These are phyloP conservation scores for Xylaria sp. DNA, from an alignment of 2,329 filamentous ascomycete species.

Conservation along the genomic window DNA sequence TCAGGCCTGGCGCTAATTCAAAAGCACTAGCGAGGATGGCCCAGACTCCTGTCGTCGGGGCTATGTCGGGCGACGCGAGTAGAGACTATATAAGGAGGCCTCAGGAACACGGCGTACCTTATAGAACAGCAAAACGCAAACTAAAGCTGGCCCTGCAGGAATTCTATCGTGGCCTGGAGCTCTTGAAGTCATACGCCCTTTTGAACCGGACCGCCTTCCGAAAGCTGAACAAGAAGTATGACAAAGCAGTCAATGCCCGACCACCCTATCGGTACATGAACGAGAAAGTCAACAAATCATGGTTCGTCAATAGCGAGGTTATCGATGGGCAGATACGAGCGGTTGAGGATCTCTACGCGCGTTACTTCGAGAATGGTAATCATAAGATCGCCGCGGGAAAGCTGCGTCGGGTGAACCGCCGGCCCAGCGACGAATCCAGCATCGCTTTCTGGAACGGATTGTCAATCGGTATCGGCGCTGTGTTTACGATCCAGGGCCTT, in stretches of 20 bases:
- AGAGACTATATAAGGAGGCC: slow-evolving; percentile 60
- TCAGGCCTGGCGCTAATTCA: slow-evolving; percentile 65
- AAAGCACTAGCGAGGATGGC: slow-evolving; percentile 63
- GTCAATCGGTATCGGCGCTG: slow-evolving; percentile 69
- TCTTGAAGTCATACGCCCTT: slow-evolving; percentile 88
- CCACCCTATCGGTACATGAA: slow-evolving; percentile 83
- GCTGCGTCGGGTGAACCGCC: slow-evolving; percentile 73
- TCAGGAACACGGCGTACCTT: slow-evolving; percentile 69
- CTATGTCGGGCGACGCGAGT: slow-evolving; percentile 40
- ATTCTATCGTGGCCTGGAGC: slow-evolving; percentile 88
- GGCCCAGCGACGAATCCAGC: slow-evolving; percentile 59
- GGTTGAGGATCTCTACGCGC: slow-evolving; percentile 89
- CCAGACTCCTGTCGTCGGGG: slow-evolving; percentile 52
- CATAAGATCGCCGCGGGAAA: slow-evolving; percentile 90
- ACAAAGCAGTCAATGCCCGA: slow-evolving; percentile 83
- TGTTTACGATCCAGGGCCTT: slow-evolving; percentile 70
- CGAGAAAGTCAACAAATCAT: slow-evolving; percentile 87
- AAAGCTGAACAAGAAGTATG: slow-evolving; percentile 99
- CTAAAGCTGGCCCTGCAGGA: slow-evolving; percentile 90
- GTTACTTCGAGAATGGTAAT: slow-evolving; percentile 93
- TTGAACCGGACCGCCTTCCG: slow-evolving; percentile 92
- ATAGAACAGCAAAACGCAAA: slow-evolving; percentile 87
- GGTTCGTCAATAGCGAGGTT: slow-evolving; percentile 89
- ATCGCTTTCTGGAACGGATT: slow-evolving; percentile 67
- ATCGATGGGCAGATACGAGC: slow-evolving; percentile 79